A percentile compares a stretch with the other conserved stretches of the same genome.
Conservation (phyloP, 495 filamentous ascomycete genomes). For the Aspergillus sclerotiicarbonarius region DNA sequence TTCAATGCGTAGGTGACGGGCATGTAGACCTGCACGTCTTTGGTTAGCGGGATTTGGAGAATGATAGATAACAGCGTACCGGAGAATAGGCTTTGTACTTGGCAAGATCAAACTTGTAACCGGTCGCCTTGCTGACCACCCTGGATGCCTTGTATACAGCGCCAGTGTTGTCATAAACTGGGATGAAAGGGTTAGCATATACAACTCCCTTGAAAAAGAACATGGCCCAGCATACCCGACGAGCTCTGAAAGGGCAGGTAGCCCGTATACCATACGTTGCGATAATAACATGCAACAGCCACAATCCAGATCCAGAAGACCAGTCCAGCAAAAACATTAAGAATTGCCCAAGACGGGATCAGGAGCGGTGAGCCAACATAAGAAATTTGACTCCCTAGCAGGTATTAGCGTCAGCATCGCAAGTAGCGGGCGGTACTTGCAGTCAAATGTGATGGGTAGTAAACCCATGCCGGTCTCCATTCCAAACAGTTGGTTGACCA, state of each 20-base stretch:
- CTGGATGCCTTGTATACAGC: conserved; percentile 70
- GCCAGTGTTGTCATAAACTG: conserved; percentile 80
- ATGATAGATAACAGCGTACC: conserved; percentile 10
- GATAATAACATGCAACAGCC: conserved; percentile 41
- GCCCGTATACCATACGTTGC: conserved; percentile 57
- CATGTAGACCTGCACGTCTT: conserved; percentile 62
- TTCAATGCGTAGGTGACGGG: conserved; percentile 81
- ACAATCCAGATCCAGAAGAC: conserved; percentile 81
- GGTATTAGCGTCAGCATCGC: conserved; percentile 45
- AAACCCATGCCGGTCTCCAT: conserved; percentile 74
- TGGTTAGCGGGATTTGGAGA: background rate
- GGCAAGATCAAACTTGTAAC: conserved; percentile 66
- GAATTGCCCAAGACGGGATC: conserved; percentile 78
- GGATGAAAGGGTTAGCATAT: background rate
- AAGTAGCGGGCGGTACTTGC: conserved; percentile 10
- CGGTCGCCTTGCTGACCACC: conserved; percentile 58
- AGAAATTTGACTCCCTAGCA: conserved; percentile 76
- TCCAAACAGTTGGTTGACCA: conserved; percentile 79
- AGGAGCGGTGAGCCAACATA: conserved; percentile 80
- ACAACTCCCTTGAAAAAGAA: background rate
- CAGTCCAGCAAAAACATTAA: conserved; percentile 73
- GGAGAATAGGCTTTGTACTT: conserved; percentile 72
- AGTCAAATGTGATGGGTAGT: conserved; percentile 79
- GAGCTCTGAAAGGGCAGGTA: conserved; percentile 27
- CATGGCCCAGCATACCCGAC: conserved; percentile 14